Conservation (phyloP, 805 yeast species). For the Kluyveromyces siamensis region DNA sequence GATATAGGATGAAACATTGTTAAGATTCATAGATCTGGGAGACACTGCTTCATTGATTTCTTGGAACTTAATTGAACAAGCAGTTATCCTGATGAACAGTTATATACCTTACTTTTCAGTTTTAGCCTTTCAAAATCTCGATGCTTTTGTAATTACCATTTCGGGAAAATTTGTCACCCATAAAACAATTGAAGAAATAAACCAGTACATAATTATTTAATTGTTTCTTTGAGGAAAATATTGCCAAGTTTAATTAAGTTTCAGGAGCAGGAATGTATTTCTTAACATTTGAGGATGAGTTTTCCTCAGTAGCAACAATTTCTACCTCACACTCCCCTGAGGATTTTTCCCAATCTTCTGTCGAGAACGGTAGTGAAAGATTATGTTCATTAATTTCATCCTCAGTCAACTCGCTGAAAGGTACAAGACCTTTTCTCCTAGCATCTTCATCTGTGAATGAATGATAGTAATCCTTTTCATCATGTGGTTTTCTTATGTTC, state of each 20-base stretch:
- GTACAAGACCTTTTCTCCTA: constrained; percentile 21
- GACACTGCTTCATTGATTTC: no score
- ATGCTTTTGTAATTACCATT: background rate
- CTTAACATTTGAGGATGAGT: background rate
- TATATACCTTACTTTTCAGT: background rate
- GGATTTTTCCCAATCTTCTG: background rate
- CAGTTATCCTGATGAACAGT: background rate
- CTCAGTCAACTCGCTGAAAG: constrained; percentile 23
- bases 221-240: no score
- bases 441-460: constrained; percentile 26
- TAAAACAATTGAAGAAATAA: background rate
- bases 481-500: constrained; percentile 22
- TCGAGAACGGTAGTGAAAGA: background rate
- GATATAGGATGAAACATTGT: background rate
- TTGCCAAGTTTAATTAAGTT: background rate
- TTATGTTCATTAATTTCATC: constrained; percentile 14
- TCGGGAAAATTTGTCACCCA: background rate
- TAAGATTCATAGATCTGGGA: background rate
- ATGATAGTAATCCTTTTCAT: constrained; percentile 27
- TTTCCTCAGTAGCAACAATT: background rate
- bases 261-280: background rate
- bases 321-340: background rate
- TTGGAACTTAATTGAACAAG: no score
- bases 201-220: background rate
- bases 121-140: background rate